These are phyloP conservation scores for Solanum sejunctum DNA, from an alignment of 257 asterid species.

Conservation along the genomic window DNA sequence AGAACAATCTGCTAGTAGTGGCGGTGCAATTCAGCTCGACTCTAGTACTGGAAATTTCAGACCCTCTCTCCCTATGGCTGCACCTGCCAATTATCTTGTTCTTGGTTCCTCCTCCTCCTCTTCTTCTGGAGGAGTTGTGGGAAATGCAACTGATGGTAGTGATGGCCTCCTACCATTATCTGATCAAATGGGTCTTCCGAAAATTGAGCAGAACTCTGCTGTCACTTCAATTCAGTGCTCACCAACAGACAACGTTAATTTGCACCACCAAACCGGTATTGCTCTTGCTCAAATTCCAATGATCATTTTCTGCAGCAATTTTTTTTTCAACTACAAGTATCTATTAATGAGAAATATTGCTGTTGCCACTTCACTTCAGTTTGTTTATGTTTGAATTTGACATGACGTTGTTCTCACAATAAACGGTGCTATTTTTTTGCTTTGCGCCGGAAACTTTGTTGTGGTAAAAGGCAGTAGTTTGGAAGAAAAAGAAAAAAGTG, in stretches of 20 bases:
- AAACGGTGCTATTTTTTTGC: neutral
- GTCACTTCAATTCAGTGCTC: neutral
- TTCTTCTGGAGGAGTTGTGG: neutral
- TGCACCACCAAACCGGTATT: neutral
- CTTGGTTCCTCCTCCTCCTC: neutral
- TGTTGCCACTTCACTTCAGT: neutral
- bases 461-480: neutral
- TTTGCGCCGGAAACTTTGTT: neutral
- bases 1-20: neutral
- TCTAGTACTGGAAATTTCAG: neutral
- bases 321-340: neutral
- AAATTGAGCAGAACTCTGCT: neutral
- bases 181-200: neutral
- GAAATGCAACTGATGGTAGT: neutral
- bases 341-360: neutral
- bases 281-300: neutral
- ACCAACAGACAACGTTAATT: neutral
- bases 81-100: neutral
- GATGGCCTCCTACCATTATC: neutral
- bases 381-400: neutral
- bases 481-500: neutral
- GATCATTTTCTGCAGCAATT: neutral
- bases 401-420: neutral
- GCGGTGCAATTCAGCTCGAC: neutral
- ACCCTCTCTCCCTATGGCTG: neutral